phyloP scores from a whole-genome alignment of 2,329 filamentous ascomycete genomes.

The Penicillium occitanis region DNA sequence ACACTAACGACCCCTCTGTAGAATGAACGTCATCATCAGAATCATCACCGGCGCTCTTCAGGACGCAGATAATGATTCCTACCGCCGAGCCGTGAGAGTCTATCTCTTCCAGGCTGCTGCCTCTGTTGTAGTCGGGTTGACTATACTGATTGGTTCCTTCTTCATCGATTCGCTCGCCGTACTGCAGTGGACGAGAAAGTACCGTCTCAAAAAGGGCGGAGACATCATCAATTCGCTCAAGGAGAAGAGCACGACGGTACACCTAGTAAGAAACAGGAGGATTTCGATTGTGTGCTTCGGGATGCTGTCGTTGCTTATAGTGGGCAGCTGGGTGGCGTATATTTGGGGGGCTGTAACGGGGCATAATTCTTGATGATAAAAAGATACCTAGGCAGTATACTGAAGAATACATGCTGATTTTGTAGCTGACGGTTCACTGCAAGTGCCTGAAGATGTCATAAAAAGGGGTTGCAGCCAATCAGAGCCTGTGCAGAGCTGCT shows the following conservation, averaged over 20 bases:
- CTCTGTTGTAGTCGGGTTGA: constrained; percentile 48
- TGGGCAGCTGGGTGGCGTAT: constrained; percentile 54
- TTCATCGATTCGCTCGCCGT: constrained; percentile 47
- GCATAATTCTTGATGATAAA: constrained; percentile 37
- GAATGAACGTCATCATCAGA: constrained; percentile 61
- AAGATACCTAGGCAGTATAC: too few species aligned
- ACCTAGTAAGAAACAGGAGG: constrained; percentile 40
- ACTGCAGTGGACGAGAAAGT: constrained; percentile 60
- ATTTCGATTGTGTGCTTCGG: constrained; percentile 49
- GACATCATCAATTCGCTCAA: constrained; percentile 47
- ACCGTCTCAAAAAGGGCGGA: constrained; percentile 48
- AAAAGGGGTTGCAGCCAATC: constrained; percentile 1
- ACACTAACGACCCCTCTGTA: constrained; percentile 23
- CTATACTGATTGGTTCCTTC: constrained; percentile 43
- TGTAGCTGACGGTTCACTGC: background rate
- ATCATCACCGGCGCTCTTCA: constrained; percentile 60
- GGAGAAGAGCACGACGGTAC: constrained; percentile 42
- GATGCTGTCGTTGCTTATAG: constrained; percentile 47
- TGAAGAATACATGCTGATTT: too few species aligned
- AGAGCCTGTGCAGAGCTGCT: background rate
- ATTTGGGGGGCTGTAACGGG: constrained; percentile 62
- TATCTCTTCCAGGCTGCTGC: constrained; percentile 56
- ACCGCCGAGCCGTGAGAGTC: constrained; percentile 56
- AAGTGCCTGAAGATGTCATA: background rate
- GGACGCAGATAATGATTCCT: constrained; percentile 58